Evolutionary conservation across 106 monocot species (phyloP).

Genomic region (Allium sativum): DNA sequence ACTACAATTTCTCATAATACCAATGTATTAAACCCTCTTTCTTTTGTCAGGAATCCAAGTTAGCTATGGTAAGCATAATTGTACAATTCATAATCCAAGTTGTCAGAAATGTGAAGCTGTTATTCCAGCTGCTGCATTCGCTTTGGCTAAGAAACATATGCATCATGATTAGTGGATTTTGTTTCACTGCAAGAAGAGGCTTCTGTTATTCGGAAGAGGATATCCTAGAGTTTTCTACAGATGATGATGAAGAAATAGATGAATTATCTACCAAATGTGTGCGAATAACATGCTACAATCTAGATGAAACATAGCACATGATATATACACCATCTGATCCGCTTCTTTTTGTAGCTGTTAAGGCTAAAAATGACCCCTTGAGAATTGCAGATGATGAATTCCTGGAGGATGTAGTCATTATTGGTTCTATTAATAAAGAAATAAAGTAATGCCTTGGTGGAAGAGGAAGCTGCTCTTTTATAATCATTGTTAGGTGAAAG

Average conservation of each 20-base stretch:
- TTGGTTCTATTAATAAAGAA: slow-evolving; percentile 74
- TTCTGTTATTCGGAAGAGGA: slow-evolving; percentile 91
- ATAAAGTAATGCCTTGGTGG: slow-evolving; percentile 82
- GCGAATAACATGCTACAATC: slow-evolving; percentile 79
- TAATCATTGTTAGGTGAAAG: slow-evolving; percentile 16
- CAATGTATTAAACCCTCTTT: neutral
- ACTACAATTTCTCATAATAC: no score
- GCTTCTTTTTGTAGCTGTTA: slow-evolving; percentile 78
- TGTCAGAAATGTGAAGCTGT: neutral
- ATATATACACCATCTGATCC: slow-evolving; percentile 96
- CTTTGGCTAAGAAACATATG: no score
- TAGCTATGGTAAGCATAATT: neutral
- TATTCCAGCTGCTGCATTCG: no score
- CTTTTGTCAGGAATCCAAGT: neutral
- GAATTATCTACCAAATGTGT: slow-evolving; percentile 86
- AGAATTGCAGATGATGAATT: slow-evolving; percentile 87
- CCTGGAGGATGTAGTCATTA: slow-evolving; percentile 72
- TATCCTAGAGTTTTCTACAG: slow-evolving; percentile 82
- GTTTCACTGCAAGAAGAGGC: slow-evolving; percentile 77
- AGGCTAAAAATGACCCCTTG: slow-evolving; percentile 61
- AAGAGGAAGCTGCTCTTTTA: slow-evolving; percentile 22
- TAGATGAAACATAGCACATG: slow-evolving; percentile 90
- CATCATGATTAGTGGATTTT: no score
- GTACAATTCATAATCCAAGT: neutral
- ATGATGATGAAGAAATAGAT: slow-evolving; percentile 75